Evolutionary conservation across 495 filamentous ascomycete genomes (phyloP), one percentile per base, ranked within the genome.

Genomic region (Tuber brumale): DNA sequence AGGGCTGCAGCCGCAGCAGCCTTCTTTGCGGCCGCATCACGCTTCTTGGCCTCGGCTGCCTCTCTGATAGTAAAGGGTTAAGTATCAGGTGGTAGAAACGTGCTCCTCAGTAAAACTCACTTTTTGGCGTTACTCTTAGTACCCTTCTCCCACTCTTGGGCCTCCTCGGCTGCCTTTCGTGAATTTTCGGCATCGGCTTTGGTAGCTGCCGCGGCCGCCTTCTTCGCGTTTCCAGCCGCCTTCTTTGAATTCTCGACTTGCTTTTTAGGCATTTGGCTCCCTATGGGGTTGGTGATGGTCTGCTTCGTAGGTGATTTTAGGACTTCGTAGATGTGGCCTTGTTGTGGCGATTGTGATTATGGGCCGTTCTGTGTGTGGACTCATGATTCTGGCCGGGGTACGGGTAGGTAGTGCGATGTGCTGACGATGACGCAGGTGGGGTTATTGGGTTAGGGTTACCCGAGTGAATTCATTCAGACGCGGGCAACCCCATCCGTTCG

Each of bases 201-300:
- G 70, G 86, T 80, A 3, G 92, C 90, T 0, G 94, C 95, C 16
- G 89, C 89, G 69, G 97, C 93, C 75, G 95, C 94, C 87, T 99
- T 99, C 86, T 94, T 87, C 75, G 95, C 94, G 81, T 98, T 93
- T 79, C 95, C 96, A 3, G 89, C 89, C 0, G 86, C 94, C 86
- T 98, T 98, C 87, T 97, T 98, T 81, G 89, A 91, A 85, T 91
- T 92, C 79, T 94, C 92, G 21, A 82, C 86, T 74, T 85, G 86
- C 85, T 93, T 96, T 85, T 80, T 80, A 37, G 76, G 48, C 78
- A 80, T 80, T 27, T 57, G 45, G 39, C 21, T 41, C 18, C 41
- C 23, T 61, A 23, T 37, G 37, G 10, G 19, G 27, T 31, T 71
- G n/a, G 57, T 19, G 4, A 19, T 66, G 4, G 12, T 16, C 10